These are phyloP conservation scores for Schwanniomyces sp. DNA, from an alignment of 805 yeast genomes.

Conservation along the genomic window DNA sequence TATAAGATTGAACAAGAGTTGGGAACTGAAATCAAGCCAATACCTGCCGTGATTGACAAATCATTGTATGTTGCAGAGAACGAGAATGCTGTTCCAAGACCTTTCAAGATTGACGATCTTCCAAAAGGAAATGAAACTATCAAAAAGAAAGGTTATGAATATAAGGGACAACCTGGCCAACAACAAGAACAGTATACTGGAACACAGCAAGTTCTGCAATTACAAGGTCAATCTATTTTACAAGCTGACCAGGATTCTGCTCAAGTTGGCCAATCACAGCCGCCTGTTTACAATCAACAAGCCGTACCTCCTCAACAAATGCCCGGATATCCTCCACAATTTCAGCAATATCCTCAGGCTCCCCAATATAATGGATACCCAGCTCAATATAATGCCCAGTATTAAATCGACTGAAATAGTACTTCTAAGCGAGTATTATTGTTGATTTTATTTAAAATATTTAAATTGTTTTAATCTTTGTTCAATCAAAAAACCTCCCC, in stretches of 20 bases:
- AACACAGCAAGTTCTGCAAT: slow-evolving; percentile 8
- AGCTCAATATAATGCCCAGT: slow-evolving; percentile 14
- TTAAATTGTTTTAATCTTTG: slow-evolving; percentile 2
- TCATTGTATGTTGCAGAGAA: slow-evolving; percentile 85
- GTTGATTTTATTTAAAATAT: background rate
- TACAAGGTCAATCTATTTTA: slow-evolving; percentile 8
- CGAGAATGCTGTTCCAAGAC: slow-evolving; percentile 75
- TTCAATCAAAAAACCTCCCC: background rate
- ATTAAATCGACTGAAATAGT: slow-evolving; percentile 4
- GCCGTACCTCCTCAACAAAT: slow-evolving; percentile 17
- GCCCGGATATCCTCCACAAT: slow-evolving; percentile 19
- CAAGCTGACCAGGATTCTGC: slow-evolving; percentile 15
- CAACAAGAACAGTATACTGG: slow-evolving; percentile 7
- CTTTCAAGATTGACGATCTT: slow-evolving; percentile 72
- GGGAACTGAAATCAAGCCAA: slow-evolving; percentile 96
- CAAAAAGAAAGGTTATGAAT: slow-evolving; percentile 36
- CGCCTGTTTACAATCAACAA: background rate
- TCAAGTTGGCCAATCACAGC: slow-evolving; percentile 21
- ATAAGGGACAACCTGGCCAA: slow-evolving; percentile 46
- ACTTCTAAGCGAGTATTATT: too few relatives aligned
- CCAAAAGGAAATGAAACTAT: slow-evolving; percentile 44
- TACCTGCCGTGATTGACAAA: slow-evolving; percentile 90
- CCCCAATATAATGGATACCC: slow-evolving; percentile 19
- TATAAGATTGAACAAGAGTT: slow-evolving; percentile 96
- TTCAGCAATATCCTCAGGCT: slow-evolving; percentile 17